These are phyloP conservation scores for Mycena capillaripes DNA, from an alignment of 768 basidiomycete genomes.

Conservation along the genomic window DNA sequence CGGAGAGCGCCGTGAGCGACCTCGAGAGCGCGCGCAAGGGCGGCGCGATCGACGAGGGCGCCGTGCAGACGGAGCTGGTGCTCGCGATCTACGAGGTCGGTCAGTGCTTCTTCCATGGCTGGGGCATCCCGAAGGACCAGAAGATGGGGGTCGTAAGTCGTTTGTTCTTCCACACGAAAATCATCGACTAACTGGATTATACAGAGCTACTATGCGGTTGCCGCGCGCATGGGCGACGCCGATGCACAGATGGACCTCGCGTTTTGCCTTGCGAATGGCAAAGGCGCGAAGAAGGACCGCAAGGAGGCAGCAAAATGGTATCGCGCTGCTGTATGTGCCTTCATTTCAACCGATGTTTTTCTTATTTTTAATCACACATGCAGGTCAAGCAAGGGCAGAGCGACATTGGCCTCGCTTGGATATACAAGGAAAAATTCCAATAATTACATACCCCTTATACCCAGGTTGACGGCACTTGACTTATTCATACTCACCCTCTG, in stretches of 20 bases:
- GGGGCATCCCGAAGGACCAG: conserved; percentile 90
- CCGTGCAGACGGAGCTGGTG: conserved; percentile 84
- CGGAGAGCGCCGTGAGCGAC: conserved; percentile 84
- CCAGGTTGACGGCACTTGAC: neutral
- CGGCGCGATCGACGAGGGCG: conserved; percentile 60
- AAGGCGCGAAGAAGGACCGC: conserved; percentile 90
- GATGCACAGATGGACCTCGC: conserved; percentile 91
- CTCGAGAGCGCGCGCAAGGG: conserved; percentile 74
- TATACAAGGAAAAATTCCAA: conserved; percentile 90
- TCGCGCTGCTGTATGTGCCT: conserved; percentile 77
- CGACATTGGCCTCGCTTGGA: conserved; percentile 90
- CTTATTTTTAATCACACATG: neutral
- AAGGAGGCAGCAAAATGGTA: conserved; percentile 93
- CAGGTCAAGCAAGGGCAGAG: conserved; percentile 78
- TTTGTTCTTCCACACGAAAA: conserved; percentile 7
- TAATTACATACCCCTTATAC: conserved; percentile 34
- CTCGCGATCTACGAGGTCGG: conserved; percentile 94
- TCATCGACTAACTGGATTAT: neutral
- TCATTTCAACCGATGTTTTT: neutral
- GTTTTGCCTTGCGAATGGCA: conserved; percentile 89
- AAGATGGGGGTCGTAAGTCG: conserved; percentile 87
- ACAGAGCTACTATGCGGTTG: conserved; percentile 87
- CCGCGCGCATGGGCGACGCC: conserved; percentile 86
- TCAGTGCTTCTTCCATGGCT: conserved; percentile 93
- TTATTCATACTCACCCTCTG: neutral